These are phyloP conservation scores for Talaromyces sp. DNA, from an alignment of 2,329 filamentous ascomycete species.

Conservation along the genomic window DNA sequence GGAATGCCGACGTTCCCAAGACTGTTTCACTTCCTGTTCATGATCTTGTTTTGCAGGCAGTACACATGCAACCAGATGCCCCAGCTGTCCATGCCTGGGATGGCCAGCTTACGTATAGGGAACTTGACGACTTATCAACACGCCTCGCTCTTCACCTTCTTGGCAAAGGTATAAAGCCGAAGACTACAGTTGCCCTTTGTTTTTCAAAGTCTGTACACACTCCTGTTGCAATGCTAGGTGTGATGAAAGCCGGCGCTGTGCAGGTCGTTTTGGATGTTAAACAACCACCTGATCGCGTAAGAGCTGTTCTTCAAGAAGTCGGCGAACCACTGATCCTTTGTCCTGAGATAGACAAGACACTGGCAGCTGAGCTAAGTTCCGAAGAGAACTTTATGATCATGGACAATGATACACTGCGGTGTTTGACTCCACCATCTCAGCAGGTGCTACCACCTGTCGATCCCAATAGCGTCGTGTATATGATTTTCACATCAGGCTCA, in stretches of 20 bases:
- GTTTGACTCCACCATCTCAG: not conserved
- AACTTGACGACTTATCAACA: conserved; percentile 9
- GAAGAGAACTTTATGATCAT: not conserved
- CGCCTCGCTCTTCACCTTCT: conserved; percentile 5
- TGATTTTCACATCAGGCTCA: conserved; percentile 81
- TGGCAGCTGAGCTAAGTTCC: not conserved
- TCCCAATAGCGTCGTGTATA: not conserved
- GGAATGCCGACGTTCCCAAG: conserved; percentile 43
- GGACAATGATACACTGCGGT: not conserved
- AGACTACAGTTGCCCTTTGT: conserved; percentile 5
- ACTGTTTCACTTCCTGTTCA: conserved; percentile 44
- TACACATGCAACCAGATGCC: conserved; percentile 17
- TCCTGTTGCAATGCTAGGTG: conserved; percentile 10
- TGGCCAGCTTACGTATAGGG: conserved; percentile 6
- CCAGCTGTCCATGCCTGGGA: conserved; percentile 12
- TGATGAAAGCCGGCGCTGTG: conserved; percentile 14
- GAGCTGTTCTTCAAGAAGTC: not conserved
- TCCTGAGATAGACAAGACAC: not conserved
- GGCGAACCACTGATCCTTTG: not conserved
- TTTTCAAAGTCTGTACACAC: conserved; percentile 13
- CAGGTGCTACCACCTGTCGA: not conserved
- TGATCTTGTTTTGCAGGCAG: conserved; percentile 36
- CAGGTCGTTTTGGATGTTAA: conserved; percentile 1
- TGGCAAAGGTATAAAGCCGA: not conserved
- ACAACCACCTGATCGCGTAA: not conserved